phyloP scores from a whole-genome alignment of 1,284 basidiomycete species.

The Ganoderma resinaceum region DNA sequence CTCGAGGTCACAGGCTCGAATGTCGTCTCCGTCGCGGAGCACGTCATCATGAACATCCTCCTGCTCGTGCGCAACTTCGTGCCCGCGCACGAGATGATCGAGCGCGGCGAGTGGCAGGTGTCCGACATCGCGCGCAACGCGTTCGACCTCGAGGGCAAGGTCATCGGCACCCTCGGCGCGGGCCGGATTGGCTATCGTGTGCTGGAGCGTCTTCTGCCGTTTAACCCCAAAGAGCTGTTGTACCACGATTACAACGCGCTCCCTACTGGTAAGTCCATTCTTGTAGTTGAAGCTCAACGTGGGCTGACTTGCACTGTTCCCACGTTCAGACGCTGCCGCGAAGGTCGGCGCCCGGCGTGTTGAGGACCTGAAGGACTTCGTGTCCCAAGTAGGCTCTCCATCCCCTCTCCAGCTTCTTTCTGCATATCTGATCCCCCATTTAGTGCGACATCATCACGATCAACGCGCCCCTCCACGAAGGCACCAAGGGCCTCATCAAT shows the following conservation, averaged over 20 bases:
- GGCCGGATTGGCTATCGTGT: constrained; percentile 92
- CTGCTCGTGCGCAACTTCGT: constrained; percentile 89
- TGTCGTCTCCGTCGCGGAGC: constrained; percentile 90
- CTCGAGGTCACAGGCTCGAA: constrained; percentile 55
- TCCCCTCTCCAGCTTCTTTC: neutral
- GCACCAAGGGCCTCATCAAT: constrained; percentile 83
- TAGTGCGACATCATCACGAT: constrained; percentile 86
- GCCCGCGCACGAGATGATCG: constrained; percentile 86
- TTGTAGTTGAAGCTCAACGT: too few species aligned
- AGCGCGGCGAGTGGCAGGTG: constrained; percentile 86
- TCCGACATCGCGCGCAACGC: constrained; percentile 82
- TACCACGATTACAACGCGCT: constrained; percentile 93
- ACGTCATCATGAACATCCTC: constrained; percentile 87
- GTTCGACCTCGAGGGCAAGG: constrained; percentile 91
- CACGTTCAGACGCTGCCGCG: constrained; percentile 75
- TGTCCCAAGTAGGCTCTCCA: constrained; percentile 55
- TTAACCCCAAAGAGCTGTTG: constrained; percentile 90
- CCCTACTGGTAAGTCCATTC: constrained; percentile 56
- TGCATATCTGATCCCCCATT: neutral
- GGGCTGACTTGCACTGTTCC: constrained; percentile 25
- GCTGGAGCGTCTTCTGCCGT: constrained; percentile 85
- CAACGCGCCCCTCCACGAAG: constrained; percentile 93
- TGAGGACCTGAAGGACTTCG: constrained; percentile 84
- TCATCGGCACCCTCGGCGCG: constrained; percentile 88
- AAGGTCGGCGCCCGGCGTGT: constrained; percentile 80